A percentile compares a stretch with the other conserved stretches of the same genome.
These are phyloP conservation scores for Pichia sp. DNA, from an alignment of 1,139 yeast species.

Conservation along the genomic window DNA sequence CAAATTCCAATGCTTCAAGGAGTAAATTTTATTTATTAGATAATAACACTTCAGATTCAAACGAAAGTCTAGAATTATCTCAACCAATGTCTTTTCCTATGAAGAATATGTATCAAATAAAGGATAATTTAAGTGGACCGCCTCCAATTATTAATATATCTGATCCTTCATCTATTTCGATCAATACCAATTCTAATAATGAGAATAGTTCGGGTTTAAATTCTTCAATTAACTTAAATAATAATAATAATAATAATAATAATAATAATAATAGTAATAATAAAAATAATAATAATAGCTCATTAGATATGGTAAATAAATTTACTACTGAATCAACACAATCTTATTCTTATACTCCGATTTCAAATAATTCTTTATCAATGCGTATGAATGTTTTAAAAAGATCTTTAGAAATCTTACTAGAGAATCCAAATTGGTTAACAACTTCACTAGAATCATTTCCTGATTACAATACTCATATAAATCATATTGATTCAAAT, in stretches of 20 bases:
- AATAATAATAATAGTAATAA: no score
- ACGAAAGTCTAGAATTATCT: not conserved
- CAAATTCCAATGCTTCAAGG: not conserved
- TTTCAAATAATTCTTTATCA: conserved; percentile 75
- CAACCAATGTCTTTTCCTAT: not conserved
- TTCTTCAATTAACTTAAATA: no score
- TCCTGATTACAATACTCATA: conserved; percentile 10
- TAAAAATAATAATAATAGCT: no score
- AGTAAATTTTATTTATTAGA: conserved; percentile 14
- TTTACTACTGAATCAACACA: conserved; percentile 80
- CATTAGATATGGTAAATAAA: conserved; percentile 16
- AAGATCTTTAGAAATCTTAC: conserved; percentile 64
- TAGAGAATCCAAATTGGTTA: conserved; percentile 55
- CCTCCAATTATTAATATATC: not conserved
- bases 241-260: no score
- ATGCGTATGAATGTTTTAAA: conserved; percentile 68
- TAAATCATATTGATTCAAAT: not conserved
- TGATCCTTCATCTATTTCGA: not conserved
- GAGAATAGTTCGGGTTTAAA: no score
- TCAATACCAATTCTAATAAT: no score
- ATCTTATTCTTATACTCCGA: conserved; percentile 78
- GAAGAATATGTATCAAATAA: not conserved
- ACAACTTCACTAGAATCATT: conserved; percentile 26
- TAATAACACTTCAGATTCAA: conserved; percentile 7
- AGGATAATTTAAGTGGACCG: no score